A percentile compares a stretch with the other conserved stretches of the same genome.
Evolutionary conservation across 192 early-diverging fungal species (phyloP).

Genomic region (Diversispora epigaea): DNA sequence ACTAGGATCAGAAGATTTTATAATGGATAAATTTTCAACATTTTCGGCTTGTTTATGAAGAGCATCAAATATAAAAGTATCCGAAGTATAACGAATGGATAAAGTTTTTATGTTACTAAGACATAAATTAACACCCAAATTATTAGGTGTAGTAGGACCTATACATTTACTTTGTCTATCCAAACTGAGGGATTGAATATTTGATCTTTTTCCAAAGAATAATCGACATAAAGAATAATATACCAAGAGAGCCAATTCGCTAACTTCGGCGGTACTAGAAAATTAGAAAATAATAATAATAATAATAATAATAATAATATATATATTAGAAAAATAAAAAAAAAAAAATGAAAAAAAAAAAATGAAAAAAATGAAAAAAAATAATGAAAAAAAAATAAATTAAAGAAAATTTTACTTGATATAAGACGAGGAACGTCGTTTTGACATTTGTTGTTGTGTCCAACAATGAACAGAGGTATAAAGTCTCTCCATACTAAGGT

Average conservation of each 20-base stretch:
- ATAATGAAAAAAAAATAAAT: not conserved
- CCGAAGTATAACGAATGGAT: conserved; percentile 5
- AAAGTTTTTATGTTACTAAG: conserved; percentile 13
- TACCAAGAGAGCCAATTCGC: not conserved
- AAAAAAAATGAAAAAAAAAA: not conserved
- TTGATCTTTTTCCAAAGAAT: not conserved
- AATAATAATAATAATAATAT: too few relatives aligned
- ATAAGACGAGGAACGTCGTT: not conserved
- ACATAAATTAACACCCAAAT: not conserved
- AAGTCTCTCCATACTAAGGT: conserved; percentile 18
- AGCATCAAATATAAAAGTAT: not conserved
- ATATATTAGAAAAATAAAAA: not conserved
- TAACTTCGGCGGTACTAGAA: not conserved
- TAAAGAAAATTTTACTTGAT: not conserved
- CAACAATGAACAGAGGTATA: conserved; percentile 10
- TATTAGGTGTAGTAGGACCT: not conserved
- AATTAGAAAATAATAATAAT: too few relatives aligned
- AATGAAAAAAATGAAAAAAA: not conserved
- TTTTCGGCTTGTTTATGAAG: conserved; percentile 9
- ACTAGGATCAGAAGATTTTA: conserved; percentile 1
- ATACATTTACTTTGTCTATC: not conserved
- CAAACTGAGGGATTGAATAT: conserved; percentile 5
- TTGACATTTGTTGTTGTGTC: not conserved
- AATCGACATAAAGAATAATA: conserved; percentile 8
- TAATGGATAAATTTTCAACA: not conserved